phyloP scores from a whole-genome alignment of 345 rosid genomes.

The Pistacia atlantica region DNA sequence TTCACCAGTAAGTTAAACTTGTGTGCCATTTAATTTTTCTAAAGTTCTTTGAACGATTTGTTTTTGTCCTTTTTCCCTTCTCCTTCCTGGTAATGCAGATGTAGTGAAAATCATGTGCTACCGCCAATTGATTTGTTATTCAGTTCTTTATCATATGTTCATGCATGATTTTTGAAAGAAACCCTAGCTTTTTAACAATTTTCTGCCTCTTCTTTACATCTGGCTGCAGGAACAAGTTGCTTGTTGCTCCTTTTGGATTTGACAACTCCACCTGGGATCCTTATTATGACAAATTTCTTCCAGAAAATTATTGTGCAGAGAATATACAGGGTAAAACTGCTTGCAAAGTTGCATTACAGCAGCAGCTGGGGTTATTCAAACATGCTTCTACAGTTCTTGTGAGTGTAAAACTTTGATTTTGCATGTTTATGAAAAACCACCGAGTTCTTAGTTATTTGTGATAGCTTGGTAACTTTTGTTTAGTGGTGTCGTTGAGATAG shows the following conservation, averaged over 20 bases:
- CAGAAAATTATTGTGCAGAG: constrained; percentile 53
- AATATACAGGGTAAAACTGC: constrained; percentile 61
- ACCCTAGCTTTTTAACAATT: background rate
- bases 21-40: background rate
- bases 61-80: background rate
- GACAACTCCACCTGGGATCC: constrained; percentile 71
- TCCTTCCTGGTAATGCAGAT: constrained; percentile 15
- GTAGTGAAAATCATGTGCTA: background rate
- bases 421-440: background rate
- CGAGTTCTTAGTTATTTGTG: background rate
- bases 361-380: constrained; percentile 43
- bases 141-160: background rate
- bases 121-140: background rate
- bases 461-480: background rate
- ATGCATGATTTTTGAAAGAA: background rate
- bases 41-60: background rate
- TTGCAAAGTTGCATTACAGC: constrained; percentile 60
- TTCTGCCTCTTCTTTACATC: constrained; percentile 6
- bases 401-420: constrained; percentile 21
- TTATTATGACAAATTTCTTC: constrained; percentile 58
- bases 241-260: constrained; percentile 59
- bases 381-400: constrained; percentile 50
- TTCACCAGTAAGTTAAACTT: constrained; percentile 55
- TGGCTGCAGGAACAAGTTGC: constrained; percentile 64
- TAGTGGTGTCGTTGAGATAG: background rate